Base-by-base conservation (phyloP, 2,329 filamentous ascomycete genomes). In the Mycosphaerella sp. region DNA sequence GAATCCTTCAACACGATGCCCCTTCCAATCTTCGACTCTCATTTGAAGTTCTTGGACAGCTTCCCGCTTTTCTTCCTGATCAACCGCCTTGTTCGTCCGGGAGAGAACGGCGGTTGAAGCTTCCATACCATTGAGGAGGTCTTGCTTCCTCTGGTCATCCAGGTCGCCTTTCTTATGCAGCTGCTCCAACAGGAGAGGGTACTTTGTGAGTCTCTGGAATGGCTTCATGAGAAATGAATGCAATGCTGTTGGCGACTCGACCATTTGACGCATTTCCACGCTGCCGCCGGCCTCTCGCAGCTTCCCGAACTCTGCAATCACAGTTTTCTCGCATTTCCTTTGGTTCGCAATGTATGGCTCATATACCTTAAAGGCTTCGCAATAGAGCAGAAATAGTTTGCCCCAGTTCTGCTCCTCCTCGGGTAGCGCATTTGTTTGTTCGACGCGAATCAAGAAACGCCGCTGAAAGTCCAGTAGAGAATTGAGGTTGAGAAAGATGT, bases 321-420 rank as follows among this genome's bases (percentile, higher is more conserved):
- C 90, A n/a, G 87, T 80, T 59, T 85, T 80, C 47, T 91, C 89
- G 52, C 91, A 94, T 66, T 89, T 90, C 60, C 88, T 84, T 72
- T 96, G 91, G 66, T 98, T 98, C 30, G 93, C 89, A 61, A 97
- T 97, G 64, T 97, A 98, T 1, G 90, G 90, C 64, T 95, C 88
- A 68, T 98, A 98, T 54, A 95, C 90, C 56, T 85, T 82, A 69
- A 98, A 96, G 0, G 84, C 81, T 53, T 93, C 87, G 66, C 93
- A 88, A 66, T 91, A 89, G 12, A 83, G 76, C 12, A 86, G 79
- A 66, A 97, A 97, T 0, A 94, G 81, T n/a, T 82, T 78, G n/a
- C 93, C 93, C 93, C 93, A 98, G 67, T 91, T 86, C 68, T 98
- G 93, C 55, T 81, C 77, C 3, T 79, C 73, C 55, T 85, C 78